phyloP scores from a whole-genome alignment of 306 rosid genomes.

The Inga laurina region DNA sequence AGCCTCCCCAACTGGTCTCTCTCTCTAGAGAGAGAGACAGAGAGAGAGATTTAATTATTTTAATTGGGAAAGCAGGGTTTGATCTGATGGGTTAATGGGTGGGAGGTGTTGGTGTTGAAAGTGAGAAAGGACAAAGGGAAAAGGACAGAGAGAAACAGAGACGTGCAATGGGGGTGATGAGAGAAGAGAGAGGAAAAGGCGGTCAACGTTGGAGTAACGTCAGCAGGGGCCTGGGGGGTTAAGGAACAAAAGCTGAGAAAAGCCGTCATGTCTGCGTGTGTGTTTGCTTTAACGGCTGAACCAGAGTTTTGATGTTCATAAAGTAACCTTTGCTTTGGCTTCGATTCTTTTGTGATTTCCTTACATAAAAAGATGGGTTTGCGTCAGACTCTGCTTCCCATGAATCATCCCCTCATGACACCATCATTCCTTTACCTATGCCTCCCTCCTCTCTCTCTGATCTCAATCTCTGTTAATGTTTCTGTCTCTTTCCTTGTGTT shows the following conservation, averaged over 20 bases:
- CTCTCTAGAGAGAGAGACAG: background rate
- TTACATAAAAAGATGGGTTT: slow-evolving; percentile 40
- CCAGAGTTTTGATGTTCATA: slow-evolving; percentile 10
- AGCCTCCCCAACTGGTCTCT: slow-evolving; percentile 17
- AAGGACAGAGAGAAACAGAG: background rate
- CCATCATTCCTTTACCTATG: slow-evolving; percentile 41
- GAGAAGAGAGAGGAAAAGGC: slow-evolving; percentile 34
- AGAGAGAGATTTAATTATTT: background rate
- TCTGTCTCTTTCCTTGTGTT: background rate
- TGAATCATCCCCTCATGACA: slow-evolving; percentile 41
- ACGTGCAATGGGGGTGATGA: background rate
- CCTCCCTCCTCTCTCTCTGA: background rate
- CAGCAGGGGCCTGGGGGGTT: slow-evolving; percentile 46
- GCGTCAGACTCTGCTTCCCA: slow-evolving; percentile 63
- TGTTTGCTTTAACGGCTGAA: slow-evolving; percentile 59
- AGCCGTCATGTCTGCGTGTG: slow-evolving; percentile 61
- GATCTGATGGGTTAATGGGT: slow-evolving; percentile 23
- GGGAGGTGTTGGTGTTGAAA: slow-evolving; percentile 36
- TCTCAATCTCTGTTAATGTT: background rate
- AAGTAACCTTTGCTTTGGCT: slow-evolving; percentile 28
- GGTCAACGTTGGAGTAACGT: slow-evolving; percentile 64
- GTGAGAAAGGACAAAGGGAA: slow-evolving; percentile 52
- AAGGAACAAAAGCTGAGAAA: slow-evolving; percentile 74
- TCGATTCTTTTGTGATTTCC: slow-evolving; percentile 10
- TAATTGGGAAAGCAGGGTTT: background rate